Evolutionary conservation across 768 basidiomycete species (phyloP), one percentile per base, ranked within the genome.

Genomic region (Boletus rufocinnamomeus): DNA sequence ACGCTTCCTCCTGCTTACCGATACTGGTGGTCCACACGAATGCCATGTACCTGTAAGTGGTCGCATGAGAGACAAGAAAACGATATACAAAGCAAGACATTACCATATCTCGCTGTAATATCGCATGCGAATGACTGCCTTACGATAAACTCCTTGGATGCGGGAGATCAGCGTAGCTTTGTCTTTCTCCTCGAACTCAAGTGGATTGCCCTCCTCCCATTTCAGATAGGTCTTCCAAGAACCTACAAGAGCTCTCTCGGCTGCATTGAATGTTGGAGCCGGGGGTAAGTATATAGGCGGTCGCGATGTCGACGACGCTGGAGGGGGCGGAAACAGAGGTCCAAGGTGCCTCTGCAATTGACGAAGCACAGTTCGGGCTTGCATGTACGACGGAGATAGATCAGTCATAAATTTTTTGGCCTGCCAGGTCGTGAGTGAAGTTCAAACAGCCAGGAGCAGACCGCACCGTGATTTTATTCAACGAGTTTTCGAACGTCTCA

Each of bases 401-500:
- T 98, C 95, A 55, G 85, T 80, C 77, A 98, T 86, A 75, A 98
- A 95, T 69, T 98, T 97, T 74, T 98, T 98, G 16, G 96, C 95
- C 88, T 88, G 62, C 2, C 23, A 4, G 6, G 17, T 37, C 6
- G 35, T 75, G 25, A 72, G 62, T 41, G 28, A 27, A 52, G 28
- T 28, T 30, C 21, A 5, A 43, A 34, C 10, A 10, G 16, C 19
- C 7, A 23, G 35, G 52, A 58, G 19, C 13, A 17, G 16, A 51
- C 66, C 83, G 57, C 43, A 84, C 86, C 35, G 95, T 96, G 60
- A 93, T 89, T 72, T 88, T 88, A 75, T 96, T 98, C 63, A 97
- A 76, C 50, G 80, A 81, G 54, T 84, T 93, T 73, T 99, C 96
- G 67, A 97, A 98, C 0, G 88, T 77, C 73, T 98, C 94, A 60